A percentile compares a stretch with the other conserved stretches of the same genome.
phyloP scores from a whole-genome alignment of 306 rosid genomes.

The Parietaria judaica region DNA sequence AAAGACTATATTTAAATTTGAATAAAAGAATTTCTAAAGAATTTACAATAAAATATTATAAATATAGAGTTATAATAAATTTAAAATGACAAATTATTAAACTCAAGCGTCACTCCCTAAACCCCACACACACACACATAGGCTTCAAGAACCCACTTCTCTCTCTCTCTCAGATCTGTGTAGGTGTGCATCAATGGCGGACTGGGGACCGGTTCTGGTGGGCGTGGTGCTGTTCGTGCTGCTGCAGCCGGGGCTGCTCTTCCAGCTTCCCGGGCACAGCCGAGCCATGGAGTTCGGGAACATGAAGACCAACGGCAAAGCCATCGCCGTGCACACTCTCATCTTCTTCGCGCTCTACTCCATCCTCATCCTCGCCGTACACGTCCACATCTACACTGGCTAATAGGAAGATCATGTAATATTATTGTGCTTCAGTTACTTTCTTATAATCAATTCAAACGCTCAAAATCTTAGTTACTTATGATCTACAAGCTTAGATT shows the following conservation, averaged over 20 bases:
- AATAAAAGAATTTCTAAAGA: too few species aligned
- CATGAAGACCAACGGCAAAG: conserved; percentile 89
- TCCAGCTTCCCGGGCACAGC: conserved; percentile 64
- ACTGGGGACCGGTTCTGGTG: conserved; percentile 90
- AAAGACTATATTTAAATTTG: too few species aligned
- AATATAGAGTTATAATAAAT: too few species aligned
- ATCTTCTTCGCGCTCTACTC: conserved; percentile 72
- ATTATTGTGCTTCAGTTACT: neutral
- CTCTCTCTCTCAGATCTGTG: too few species aligned
- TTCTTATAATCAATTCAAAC: neutral
- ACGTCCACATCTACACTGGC: conserved; percentile 76
- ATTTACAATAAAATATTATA: too few species aligned
- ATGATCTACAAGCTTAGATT: neutral
- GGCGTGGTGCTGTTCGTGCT: conserved; percentile 86
- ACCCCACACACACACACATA: too few species aligned
- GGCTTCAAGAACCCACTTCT: too few species aligned
- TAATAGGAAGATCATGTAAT: conserved; percentile 15
- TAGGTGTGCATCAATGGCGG: conserved; percentile 41
- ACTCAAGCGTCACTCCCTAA: too few species aligned
- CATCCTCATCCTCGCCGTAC: conserved; percentile 59
- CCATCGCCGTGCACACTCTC: conserved; percentile 78
- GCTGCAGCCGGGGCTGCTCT: conserved; percentile 81
- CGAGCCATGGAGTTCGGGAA: conserved; percentile 66
- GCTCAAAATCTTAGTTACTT: too few species aligned
- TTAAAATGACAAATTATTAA: too few species aligned